Conservation (phyloP, 176 grass and related monocot genomes). For the Eragrostis nindensis region DNA sequence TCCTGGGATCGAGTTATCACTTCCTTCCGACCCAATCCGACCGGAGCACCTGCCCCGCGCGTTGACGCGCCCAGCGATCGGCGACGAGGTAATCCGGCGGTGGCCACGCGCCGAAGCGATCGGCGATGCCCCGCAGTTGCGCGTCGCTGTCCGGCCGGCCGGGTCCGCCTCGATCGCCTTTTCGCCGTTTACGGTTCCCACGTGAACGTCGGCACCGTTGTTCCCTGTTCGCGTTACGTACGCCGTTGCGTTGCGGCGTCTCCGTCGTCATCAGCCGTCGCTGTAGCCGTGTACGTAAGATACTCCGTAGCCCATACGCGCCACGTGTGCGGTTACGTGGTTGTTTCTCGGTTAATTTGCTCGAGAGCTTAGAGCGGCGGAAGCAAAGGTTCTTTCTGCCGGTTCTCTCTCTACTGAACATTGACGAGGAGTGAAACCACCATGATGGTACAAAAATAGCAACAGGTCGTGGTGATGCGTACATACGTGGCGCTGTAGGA, state of each 20-base stretch:
- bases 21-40: not conserved
- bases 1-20: not conserved
- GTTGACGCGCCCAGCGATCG: not conserved
- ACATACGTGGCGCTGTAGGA: too few relatives aligned
- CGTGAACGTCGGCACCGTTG: constrained; percentile 28
- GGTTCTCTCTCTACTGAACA: too few relatives aligned
- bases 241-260: too few relatives aligned
- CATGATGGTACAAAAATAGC: too few relatives aligned
- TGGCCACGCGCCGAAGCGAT: not conserved
- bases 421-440: too few relatives aligned
- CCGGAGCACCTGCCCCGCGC: not conserved
- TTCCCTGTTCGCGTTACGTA: too few relatives aligned
- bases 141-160: not conserved
- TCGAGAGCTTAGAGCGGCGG: too few relatives aligned
- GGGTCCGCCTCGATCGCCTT: not conserved
- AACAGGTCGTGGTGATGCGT: too few relatives aligned
- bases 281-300: not conserved
- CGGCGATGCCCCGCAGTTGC: not conserved
- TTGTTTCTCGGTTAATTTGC: too few relatives aligned
- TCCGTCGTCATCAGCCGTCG: not conserved
- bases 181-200: not conserved
- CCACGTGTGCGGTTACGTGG: too few relatives aligned
- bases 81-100: constrained; percentile 1
- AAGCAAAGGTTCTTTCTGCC: too few relatives aligned
- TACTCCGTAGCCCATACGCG: not conserved